A percentile compares a stretch with the other conserved stretches of the same genome.
Evolutionary conservation across 345 rosid species (phyloP).

Genomic region (Camelina neglecta): DNA sequence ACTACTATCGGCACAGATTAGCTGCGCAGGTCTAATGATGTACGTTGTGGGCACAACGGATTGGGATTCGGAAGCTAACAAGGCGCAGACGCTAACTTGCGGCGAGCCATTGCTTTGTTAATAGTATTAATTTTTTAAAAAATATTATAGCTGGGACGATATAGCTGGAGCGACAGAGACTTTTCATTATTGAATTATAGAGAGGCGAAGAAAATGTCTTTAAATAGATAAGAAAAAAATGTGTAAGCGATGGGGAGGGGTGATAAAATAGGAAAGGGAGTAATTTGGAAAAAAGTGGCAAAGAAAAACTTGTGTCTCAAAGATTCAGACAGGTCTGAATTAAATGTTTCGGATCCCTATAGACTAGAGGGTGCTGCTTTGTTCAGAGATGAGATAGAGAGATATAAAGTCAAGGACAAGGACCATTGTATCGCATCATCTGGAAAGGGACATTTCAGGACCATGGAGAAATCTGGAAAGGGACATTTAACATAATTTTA

Average conservation of each 20-base stretch:
- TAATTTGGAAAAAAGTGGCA: slow-evolving; percentile 30
- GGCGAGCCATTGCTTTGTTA: neutral
- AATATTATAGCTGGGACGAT: slow-evolving; percentile 30
- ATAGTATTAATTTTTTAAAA: too few species aligned
- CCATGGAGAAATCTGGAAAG: neutral
- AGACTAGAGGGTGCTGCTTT: slow-evolving; percentile 35
- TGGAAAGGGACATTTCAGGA: neutral
- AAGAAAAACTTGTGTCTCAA: slow-evolving; percentile 50
- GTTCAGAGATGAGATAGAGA: slow-evolving; percentile 41
- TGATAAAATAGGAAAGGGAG: slow-evolving; percentile 35
- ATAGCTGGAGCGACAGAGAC: slow-evolving; percentile 43
- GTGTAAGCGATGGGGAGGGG: neutral
- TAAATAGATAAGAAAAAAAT: neutral
- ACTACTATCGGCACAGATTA: slow-evolving; percentile 77
- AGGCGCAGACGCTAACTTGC: slow-evolving; percentile 66
- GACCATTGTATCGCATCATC: slow-evolving; percentile 47
- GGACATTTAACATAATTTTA: neutral
- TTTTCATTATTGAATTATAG: neutral
- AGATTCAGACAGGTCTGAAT: slow-evolving; percentile 52
- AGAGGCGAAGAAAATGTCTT: neutral
- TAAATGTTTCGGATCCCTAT: slow-evolving; percentile 48
- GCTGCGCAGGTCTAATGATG: slow-evolving; percentile 87
- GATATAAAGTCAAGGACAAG: slow-evolving; percentile 40
- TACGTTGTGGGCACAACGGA: slow-evolving; percentile 74
- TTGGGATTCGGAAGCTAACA: slow-evolving; percentile 70